Base-by-base conservation (phyloP, 2,329 filamentous ascomycete species). In the Grosmannia penicillata region DNA sequence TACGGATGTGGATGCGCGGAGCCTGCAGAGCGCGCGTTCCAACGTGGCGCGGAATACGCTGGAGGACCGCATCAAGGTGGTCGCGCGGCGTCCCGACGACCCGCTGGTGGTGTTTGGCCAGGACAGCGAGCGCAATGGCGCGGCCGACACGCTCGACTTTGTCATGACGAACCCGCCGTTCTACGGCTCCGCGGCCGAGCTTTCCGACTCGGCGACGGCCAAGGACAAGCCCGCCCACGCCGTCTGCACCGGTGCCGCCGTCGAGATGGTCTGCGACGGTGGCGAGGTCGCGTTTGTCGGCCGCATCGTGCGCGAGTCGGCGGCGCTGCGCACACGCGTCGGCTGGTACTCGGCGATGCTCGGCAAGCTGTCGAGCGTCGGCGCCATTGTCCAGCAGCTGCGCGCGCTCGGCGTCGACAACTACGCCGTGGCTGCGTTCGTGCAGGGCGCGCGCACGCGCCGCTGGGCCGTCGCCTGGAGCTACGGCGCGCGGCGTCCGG, bases 151-250 rank as follows among this genome's bases (percentile, higher is more conserved):
- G 26, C n/a, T 93, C 31, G 78, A 89, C 53, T 95, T 96, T 54
- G 76, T 74, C 42, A 93, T 96, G 76, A 89, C 81, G 46, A 98
- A 98, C 48, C 91, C 91, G 0, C 91, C 91, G 0, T 98, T 98
- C 60, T 96, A 95, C 61, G 57, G 66, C n/a, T 86, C 82, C 0
- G 60, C 70, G 4, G 58, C 67, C 6, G 85, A 93, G 36, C 72
- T 95, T 57, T 47, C 68, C 4, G 59, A 63, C 4, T 79, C 78
- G 2, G 79, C 82, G 0, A 56, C 63, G 14, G 57, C 67, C 27
- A 94, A 95, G 55, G 58, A 67, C 4, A 66, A 68, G 0, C 75
- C 75, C 0, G 81, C 87, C 0, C 72, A 72, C 40, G 80, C 82
- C 0, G 76, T 80, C 35, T 75, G 75, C 52, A 93, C 87, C 0